phyloP scores from a whole-genome alignment of 257 asterid genomes.

The Rhazya stricta region DNA sequence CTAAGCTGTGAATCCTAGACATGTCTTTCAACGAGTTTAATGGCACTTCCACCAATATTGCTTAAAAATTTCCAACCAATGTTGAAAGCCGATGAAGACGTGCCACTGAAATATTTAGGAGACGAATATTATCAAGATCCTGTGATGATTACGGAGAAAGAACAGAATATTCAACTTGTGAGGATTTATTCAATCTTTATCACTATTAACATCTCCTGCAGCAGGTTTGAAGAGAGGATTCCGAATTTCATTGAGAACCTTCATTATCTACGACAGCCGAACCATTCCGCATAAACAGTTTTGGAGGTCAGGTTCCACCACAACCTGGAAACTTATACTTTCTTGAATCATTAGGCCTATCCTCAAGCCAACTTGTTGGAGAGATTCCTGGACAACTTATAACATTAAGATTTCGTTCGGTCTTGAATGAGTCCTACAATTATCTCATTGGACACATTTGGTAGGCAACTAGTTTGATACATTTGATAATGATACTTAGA shows the following conservation, averaged over 20 bases:
- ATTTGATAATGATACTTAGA: too few species aligned
- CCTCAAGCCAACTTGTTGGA: too few species aligned
- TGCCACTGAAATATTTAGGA: conserved; percentile 1
- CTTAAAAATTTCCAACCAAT: conserved; percentile 13
- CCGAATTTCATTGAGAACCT: not conserved
- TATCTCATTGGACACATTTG: too few species aligned
- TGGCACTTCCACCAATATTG: conserved; percentile 7
- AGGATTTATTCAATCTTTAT: conserved; percentile 11
- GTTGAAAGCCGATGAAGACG: not conserved
- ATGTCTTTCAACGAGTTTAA: conserved; percentile 17
- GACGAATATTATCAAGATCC: conserved; percentile 10
- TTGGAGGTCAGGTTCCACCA: too few species aligned
- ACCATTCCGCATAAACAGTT: too few species aligned
- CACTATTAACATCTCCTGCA: not conserved
- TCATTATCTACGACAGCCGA: not conserved
- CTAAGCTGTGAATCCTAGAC: conserved; percentile 18
- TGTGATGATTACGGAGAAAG: conserved; percentile 6
- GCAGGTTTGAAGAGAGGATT: not conserved
- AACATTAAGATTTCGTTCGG: too few species aligned
- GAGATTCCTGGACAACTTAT: too few species aligned
- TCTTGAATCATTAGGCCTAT: too few species aligned
- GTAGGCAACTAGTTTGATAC: too few species aligned
- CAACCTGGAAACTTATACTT: too few species aligned
- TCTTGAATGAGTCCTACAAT: too few species aligned
- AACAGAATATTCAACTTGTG: conserved; percentile 5